These are phyloP conservation scores for Umbilicus rupestris DNA, from an alignment of 164 flowering plant genomes.

Conservation along the genomic window DNA sequence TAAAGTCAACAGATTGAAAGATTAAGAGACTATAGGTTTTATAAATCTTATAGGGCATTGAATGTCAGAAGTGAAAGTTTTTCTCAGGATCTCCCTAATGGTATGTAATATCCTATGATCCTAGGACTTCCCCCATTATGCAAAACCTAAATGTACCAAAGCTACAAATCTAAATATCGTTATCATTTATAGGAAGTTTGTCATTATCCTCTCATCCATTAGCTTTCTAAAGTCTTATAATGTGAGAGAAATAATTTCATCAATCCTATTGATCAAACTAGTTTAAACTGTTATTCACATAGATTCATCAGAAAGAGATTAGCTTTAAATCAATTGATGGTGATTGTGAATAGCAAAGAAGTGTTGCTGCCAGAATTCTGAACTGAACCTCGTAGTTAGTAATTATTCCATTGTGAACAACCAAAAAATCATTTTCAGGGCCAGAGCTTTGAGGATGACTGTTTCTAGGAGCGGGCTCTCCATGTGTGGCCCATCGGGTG, in stretches of 20 bases:
- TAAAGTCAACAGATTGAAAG: background rate
- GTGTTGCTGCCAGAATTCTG: background rate
- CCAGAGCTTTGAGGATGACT: slow-evolving; percentile 96
- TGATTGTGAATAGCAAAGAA: background rate
- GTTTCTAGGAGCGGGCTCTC: slow-evolving; percentile 92
- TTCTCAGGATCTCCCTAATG: background rate
- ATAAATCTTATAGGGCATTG: background rate
- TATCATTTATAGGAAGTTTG: too few species aligned
- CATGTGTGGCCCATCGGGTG: slow-evolving; percentile 99
- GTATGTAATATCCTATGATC: background rate
- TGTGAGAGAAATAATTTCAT: too few species aligned
- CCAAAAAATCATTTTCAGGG: slow-evolving; percentile 72
- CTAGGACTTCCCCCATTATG: too few species aligned
- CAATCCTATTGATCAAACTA: too few species aligned
- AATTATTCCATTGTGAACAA: slow-evolving; percentile 92
- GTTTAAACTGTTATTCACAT: too few species aligned
- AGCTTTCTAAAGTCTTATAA: too few species aligned
- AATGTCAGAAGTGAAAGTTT: background rate
- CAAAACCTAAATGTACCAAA: too few species aligned
- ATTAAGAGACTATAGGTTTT: background rate
- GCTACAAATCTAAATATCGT: too few species aligned
- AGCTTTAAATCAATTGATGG: too few species aligned
- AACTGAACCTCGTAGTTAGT: slow-evolving; percentile 82
- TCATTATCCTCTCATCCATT: too few species aligned
- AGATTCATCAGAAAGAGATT: too few species aligned